These are phyloP conservation scores for Xylariaceae sp. DNA, from an alignment of 2,329 filamentous ascomycete genomes.

Conservation along the genomic window DNA sequence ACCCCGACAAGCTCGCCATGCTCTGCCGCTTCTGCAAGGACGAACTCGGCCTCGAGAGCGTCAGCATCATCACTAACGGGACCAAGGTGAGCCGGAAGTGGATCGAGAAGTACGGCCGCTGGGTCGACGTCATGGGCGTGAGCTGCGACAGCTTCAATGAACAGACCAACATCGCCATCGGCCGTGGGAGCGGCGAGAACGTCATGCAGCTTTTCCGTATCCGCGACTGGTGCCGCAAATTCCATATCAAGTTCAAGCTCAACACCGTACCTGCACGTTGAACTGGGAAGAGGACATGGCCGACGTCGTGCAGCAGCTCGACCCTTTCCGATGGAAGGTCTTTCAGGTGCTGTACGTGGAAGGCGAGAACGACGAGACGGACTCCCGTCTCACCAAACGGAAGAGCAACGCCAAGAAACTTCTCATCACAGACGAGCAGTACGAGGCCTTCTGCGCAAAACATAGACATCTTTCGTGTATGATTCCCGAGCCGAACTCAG, in stretches of 20 bases:
- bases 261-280: slow-evolving; percentile 48
- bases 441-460: slow-evolving; percentile 37
- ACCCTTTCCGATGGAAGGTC: slow-evolving; percentile 50
- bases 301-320: slow-evolving; percentile 31
- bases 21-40: slow-evolving; percentile 45
- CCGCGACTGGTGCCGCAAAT: slow-evolving; percentile 39
- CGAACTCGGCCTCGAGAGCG: slow-evolving; percentile 42
- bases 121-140: slow-evolving; percentile 51
- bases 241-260: slow-evolving; percentile 51
- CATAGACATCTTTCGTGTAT: slow-evolving; percentile 38
- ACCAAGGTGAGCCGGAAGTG: slow-evolving; percentile 40
- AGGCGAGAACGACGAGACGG: slow-evolving; percentile 44
- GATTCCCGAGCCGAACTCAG: slow-evolving; percentile 43
- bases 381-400: slow-evolving; percentile 12
- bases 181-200: slow-evolving; percentile 44
- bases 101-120: slow-evolving; percentile 35
- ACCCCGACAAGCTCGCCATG: slow-evolving; percentile 37
- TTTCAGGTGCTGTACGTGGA: slow-evolving; percentile 51
- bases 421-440: slow-evolving; percentile 43
- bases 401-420: slow-evolving; percentile 39
- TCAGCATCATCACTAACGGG: slow-evolving; percentile 52
- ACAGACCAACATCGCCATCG: slow-evolving; percentile 45
- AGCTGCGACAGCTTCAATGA: slow-evolving; percentile 52
- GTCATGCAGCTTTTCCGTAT: slow-evolving; percentile 40
- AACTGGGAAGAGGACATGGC: slow-evolving; percentile 50